These are phyloP conservation scores for Kodamaea leandrae DNA, from an alignment of 805 yeast genomes.

Conservation along the genomic window DNA sequence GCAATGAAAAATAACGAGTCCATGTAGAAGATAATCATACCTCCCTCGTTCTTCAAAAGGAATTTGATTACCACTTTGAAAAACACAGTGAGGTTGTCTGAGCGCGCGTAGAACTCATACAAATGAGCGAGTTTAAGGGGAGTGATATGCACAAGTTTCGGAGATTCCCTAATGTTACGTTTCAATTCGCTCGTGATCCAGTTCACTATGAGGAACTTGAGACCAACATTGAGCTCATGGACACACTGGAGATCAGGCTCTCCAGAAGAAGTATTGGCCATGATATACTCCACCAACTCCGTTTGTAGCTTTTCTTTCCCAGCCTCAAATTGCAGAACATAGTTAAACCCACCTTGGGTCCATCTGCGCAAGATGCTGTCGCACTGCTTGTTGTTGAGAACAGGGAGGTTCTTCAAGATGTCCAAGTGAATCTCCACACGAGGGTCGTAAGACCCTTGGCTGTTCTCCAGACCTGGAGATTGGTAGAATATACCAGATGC, in stretches of 20 bases:
- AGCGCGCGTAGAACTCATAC: slow-evolving; percentile 33
- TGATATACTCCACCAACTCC: slow-evolving; percentile 18
- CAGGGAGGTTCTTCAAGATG: slow-evolving; percentile 59
- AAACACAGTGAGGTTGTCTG: slow-evolving; percentile 42
- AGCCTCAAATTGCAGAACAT: slow-evolving; percentile 36
- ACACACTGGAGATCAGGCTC: slow-evolving; percentile 12
- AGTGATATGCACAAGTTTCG: slow-evolving; percentile 35
- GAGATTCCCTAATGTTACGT: slow-evolving; percentile 29
- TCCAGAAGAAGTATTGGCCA: background rate
- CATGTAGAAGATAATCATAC: slow-evolving; percentile 38
- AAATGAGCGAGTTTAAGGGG: slow-evolving; percentile 29
- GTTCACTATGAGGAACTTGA: slow-evolving; percentile 44
- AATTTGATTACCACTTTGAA: slow-evolving; percentile 35
- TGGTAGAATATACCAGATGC: slow-evolving; percentile 79
- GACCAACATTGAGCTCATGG: slow-evolving; percentile 36
- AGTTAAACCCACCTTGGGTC: slow-evolving; percentile 30
- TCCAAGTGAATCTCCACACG: slow-evolving; percentile 46
- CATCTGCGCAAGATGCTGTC: slow-evolving; percentile 54
- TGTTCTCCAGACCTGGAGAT: slow-evolving; percentile 32
- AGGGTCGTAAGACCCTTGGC: slow-evolving; percentile 41
- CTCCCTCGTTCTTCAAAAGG: slow-evolving; percentile 38
- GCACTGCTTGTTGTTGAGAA: slow-evolving; percentile 52
- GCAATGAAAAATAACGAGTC: slow-evolving; percentile 40
- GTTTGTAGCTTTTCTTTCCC: slow-evolving; percentile 32
- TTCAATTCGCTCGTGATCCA: slow-evolving; percentile 48